These are phyloP conservation scores for Beauveria scarabaeidicola DNA, from an alignment of 2,329 filamentous ascomycete species.

Conservation along the genomic window DNA sequence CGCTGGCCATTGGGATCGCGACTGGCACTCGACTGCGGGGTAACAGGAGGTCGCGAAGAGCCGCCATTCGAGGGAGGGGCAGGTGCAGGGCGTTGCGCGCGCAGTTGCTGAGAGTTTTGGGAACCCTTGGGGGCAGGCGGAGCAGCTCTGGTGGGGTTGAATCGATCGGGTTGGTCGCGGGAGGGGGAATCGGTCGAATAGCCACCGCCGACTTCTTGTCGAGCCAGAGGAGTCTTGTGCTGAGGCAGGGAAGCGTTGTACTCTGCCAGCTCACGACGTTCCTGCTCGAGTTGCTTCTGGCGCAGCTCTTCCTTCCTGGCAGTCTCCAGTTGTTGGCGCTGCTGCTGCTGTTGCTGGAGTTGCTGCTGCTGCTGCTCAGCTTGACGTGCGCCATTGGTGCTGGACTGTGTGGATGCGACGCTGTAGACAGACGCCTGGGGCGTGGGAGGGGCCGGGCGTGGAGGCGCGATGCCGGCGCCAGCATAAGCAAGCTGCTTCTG, in stretches of 20 bases:
- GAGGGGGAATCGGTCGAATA: slow-evolving; percentile 15
- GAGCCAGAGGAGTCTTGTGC: slow-evolving; percentile 68
- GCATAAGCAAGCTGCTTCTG: slow-evolving; percentile 57
- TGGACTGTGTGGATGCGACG: slow-evolving; percentile 28
- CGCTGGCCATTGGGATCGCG: slow-evolving; percentile 34
- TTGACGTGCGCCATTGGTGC: slow-evolving; percentile 32
- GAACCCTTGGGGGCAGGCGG: slow-evolving; percentile 64
- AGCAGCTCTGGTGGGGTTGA: slow-evolving; percentile 77
- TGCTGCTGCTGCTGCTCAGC: slow-evolving; percentile 30
- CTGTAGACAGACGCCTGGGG: slow-evolving; percentile 38
- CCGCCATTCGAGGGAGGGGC: slow-evolving; percentile 46
- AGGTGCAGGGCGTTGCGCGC: slow-evolving; percentile 77
- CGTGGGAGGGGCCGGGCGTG: slow-evolving; percentile 50
- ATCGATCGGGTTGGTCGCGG: slow-evolving; percentile 51
- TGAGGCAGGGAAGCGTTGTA: slow-evolving; percentile 88
- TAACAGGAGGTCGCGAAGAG: slow-evolving; percentile 36
- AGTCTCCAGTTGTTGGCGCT: slow-evolving; percentile 49
- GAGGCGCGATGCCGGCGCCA: slow-evolving; percentile 56
- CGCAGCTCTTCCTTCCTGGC: slow-evolving; percentile 47
- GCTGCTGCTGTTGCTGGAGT: slow-evolving; percentile 46
- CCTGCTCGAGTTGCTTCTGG: slow-evolving; percentile 49
- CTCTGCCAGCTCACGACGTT: slow-evolving; percentile 70
- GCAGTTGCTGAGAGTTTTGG: slow-evolving; percentile 46
- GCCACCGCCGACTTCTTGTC: slow-evolving; percentile 74
- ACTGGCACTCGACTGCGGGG: slow-evolving; percentile 42